phyloP scores from a whole-genome alignment of 1,139 yeast species.

The Kurtzmaniella quercitrusa region DNA sequence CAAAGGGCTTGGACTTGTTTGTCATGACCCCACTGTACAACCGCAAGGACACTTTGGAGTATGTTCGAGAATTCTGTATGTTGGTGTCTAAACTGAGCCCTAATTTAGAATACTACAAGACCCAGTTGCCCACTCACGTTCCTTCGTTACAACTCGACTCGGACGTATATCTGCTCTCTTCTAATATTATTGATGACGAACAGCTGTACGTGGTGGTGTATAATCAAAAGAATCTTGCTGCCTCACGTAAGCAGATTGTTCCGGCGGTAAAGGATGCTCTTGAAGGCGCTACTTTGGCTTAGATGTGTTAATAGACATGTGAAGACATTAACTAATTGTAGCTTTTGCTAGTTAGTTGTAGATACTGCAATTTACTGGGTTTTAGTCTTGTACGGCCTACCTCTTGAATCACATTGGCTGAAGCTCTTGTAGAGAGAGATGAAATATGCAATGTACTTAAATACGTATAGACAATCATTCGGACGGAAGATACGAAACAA shows the following conservation, averaged over 20 bases:
- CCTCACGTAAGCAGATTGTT: constrained; percentile 85
- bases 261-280: constrained; percentile 46
- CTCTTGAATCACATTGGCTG: no score
- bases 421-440: no score
- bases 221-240: constrained; percentile 52
- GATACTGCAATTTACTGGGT: no score
- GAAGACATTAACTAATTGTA: constrained; percentile 2
- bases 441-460: no score
- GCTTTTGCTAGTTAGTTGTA: no score
- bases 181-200: constrained; percentile 16
- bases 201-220: constrained; percentile 24
- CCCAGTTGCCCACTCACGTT: constrained; percentile 17
- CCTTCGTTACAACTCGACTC: constrained; percentile 19
- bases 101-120: constrained; percentile 4
- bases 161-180: constrained; percentile 7
- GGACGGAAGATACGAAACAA: constrained; percentile 20
- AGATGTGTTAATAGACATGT: background rate
- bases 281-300: constrained; percentile 12
- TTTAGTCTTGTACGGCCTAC: no score
- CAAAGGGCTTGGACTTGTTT: constrained; percentile 46
- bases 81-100: constrained; percentile 19
- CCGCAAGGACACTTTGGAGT: constrained; percentile 33
- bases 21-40: constrained; percentile 63
- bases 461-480: no score
- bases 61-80: constrained; percentile 56